These are phyloP conservation scores for Starmerella riodocensis DNA, from an alignment of 805 yeast genomes.

Conservation along the genomic window DNA sequence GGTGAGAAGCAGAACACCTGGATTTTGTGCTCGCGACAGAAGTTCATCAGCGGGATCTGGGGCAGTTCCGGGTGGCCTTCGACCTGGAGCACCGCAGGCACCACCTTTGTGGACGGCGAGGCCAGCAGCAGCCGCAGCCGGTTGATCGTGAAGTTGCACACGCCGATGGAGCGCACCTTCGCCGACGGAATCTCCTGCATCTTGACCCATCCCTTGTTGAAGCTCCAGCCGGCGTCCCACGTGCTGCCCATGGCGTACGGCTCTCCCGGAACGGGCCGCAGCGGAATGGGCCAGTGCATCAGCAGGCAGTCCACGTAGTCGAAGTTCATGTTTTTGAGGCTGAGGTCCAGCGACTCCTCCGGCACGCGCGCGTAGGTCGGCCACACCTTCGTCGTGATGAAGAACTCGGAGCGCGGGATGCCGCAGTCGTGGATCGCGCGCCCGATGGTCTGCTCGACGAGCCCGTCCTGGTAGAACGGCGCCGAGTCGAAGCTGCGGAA, in stretches of 20 bases:
- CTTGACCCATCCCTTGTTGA: conserved; percentile 46
- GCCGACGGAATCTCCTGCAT: conserved; percentile 47
- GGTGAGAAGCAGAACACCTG: conserved; percentile 64
- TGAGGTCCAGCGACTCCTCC: conserved; percentile 40
- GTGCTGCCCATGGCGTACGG: conserved; percentile 20
- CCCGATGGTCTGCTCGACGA: conserved; percentile 46
- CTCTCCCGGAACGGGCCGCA: conserved; percentile 15
- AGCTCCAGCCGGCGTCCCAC: conserved; percentile 25
- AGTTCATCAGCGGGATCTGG: conserved; percentile 46
- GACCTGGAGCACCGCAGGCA: conserved; percentile 60
- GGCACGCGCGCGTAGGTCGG: conserved; percentile 31
- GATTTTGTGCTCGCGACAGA: conserved; percentile 39
- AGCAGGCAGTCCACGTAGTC: conserved; percentile 70
- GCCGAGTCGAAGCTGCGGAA: conserved; percentile 73
- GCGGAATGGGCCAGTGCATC: conserved; percentile 66
- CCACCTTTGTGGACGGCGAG: conserved; percentile 31
- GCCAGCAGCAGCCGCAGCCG: conserved; percentile 38
- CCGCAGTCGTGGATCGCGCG: conserved; percentile 25
- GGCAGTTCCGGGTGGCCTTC: conserved; percentile 65
- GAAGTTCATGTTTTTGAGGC: conserved; percentile 49
- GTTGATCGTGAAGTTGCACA: conserved; percentile 49
- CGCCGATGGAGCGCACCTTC: conserved; percentile 53
- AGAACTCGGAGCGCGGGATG: conserved; percentile 49
- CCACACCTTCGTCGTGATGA: conserved; percentile 55
- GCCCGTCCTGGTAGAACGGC: conserved; percentile 42